Conservation (phyloP, 257 asterid genomes). For the Jacaranda copaia region DNA sequence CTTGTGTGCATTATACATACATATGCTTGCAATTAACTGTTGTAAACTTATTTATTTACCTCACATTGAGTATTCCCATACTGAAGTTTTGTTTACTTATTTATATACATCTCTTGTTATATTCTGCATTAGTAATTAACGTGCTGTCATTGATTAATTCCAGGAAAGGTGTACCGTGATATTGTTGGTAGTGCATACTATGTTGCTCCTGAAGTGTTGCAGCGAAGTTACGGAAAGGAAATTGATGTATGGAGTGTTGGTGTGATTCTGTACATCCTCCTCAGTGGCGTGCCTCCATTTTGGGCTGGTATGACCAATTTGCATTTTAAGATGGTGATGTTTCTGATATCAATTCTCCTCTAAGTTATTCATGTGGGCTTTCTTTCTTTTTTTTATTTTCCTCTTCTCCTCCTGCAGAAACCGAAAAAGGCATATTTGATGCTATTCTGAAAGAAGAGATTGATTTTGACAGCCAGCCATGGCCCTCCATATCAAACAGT, state of each 20-base stretch:
- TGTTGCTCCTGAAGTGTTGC: slow-evolving; percentile 73
- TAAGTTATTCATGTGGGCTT: slow-evolving; percentile 20
- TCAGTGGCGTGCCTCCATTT: slow-evolving; percentile 79
- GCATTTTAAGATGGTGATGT: slow-evolving; percentile 9
- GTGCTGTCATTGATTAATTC: slow-evolving; percentile 21
- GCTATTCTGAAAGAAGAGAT: slow-evolving; percentile 84
- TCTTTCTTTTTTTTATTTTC: slow-evolving; percentile 6
- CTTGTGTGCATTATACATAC: neutral
- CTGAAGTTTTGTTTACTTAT: slow-evolving; percentile 1
- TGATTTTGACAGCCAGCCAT: slow-evolving; percentile 84
- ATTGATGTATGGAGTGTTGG: slow-evolving; percentile 79
- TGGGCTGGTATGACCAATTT: slow-evolving; percentile 64
- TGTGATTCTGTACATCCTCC: slow-evolving; percentile 68
- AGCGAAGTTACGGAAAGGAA: slow-evolving; percentile 72
- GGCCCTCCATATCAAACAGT: slow-evolving; percentile 83
- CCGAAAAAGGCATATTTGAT: slow-evolving; percentile 94
- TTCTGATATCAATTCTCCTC: slow-evolving; percentile 26
- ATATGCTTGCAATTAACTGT: slow-evolving; percentile 18
- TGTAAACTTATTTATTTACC: neutral
- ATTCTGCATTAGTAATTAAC: slow-evolving; percentile 23
- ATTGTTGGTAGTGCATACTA: slow-evolving; percentile 75
- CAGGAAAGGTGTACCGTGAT: slow-evolving; percentile 77
- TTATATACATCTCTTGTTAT: neutral
- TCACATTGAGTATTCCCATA: neutral
- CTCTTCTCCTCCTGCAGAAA: slow-evolving; percentile 58